These are phyloP conservation scores for Cryptococcus hybrid DNA, from an alignment of 1,284 basidiomycete species.

Conservation along the genomic window DNA sequence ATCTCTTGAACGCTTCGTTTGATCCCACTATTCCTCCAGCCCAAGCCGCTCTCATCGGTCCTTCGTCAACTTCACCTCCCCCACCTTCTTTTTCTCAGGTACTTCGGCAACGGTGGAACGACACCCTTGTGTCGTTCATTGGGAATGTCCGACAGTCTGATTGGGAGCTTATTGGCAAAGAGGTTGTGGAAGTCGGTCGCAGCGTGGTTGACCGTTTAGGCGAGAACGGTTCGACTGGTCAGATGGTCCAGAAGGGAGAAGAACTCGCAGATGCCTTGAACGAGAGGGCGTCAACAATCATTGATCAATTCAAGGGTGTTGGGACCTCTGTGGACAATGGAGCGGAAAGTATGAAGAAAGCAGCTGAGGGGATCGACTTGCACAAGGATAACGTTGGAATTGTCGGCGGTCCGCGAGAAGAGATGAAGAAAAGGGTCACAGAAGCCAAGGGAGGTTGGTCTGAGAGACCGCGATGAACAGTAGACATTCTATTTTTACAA, in stretches of 20 bases:
- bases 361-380: constrained; percentile 7
- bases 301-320: not conserved
- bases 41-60: constrained; percentile 31
- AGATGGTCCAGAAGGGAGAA: not conserved
- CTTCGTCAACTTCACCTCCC: constrained; percentile 16
- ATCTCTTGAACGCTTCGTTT: constrained; percentile 32
- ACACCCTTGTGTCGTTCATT: constrained; percentile 23
- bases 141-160: constrained; percentile 26
- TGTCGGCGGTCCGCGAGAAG: constrained; percentile 2
- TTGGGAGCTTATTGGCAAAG: constrained; percentile 25
- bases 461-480: not conserved
- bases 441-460: constrained; percentile 11
- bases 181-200: constrained; percentile 13
- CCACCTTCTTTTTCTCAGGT: constrained; percentile 25
- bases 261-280: constrained; percentile 4
- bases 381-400: constrained; percentile 5
- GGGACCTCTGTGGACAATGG: not conserved
- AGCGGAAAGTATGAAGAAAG: constrained; percentile 1
- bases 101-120: constrained; percentile 39
- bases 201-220: constrained; percentile 5
- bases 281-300: not conserved
- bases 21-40: constrained; percentile 28
- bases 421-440: constrained; percentile 8
- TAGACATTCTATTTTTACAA: not conserved
- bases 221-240: not conserved